A percentile compares a stretch with the other conserved stretches of the same genome.
These are phyloP conservation scores for Novakomyces olei DNA, from an alignment of 805 yeast species.

Conservation along the genomic window DNA sequence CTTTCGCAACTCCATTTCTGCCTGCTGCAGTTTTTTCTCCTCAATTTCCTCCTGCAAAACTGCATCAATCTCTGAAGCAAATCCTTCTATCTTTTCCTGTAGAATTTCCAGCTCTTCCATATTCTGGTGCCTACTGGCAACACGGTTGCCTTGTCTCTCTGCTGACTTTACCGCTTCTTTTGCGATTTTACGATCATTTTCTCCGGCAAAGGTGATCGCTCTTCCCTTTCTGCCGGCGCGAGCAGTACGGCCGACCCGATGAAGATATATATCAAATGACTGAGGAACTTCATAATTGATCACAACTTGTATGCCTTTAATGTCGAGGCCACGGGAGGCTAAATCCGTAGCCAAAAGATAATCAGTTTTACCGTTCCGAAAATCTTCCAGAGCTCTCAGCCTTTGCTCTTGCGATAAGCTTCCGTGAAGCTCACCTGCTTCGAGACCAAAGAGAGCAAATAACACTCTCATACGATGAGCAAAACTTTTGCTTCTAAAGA, in stretches of 20 bases:
- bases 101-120: slow-evolving; percentile 66
- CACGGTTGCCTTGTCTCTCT: slow-evolving; percentile 28
- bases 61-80: slow-evolving; percentile 42
- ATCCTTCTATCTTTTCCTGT: slow-evolving; percentile 35
- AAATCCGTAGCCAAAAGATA: slow-evolving; percentile 87
- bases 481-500: slow-evolving; percentile 73
- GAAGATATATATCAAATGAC: slow-evolving; percentile 71
- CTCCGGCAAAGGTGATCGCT: slow-evolving; percentile 86
- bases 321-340: slow-evolving; percentile 98
- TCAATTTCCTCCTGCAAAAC: slow-evolving; percentile 70
- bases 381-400: slow-evolving; percentile 56
- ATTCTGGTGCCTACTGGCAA: slow-evolving; percentile 71
- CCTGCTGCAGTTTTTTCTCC: slow-evolving; percentile 46
- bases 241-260: slow-evolving; percentile 98
- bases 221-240: slow-evolving; percentile 96
- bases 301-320: slow-evolving; percentile 89
- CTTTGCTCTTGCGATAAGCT: slow-evolving; percentile 84
- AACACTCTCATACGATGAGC: slow-evolving; percentile 79
- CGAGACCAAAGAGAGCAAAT: slow-evolving; percentile 60
- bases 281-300: slow-evolving; percentile 93
- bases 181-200: slow-evolving; percentile 76
- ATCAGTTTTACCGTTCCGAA: slow-evolving; percentile 65
- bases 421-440: slow-evolving; percentile 76
- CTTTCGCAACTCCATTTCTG: slow-evolving; percentile 74
- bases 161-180: slow-evolving; percentile 65